Conservation (phyloP, 306 rosid genomes). For the Quercus mongolica region DNA sequence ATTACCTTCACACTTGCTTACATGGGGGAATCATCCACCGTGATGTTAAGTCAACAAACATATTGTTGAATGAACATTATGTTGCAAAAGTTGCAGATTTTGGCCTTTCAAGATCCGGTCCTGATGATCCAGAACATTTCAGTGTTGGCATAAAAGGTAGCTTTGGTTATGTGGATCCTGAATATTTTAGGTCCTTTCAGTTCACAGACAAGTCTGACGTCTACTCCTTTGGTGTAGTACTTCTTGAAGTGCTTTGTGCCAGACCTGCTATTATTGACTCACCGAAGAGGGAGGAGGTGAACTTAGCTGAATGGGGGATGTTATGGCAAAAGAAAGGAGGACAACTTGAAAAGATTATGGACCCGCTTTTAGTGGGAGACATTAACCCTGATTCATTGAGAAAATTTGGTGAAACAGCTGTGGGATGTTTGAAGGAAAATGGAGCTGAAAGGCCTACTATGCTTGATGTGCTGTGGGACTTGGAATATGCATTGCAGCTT, state of each 20-base stretch:
- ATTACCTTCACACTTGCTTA: constrained; percentile 53
- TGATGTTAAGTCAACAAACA: constrained; percentile 52
- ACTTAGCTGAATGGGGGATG: constrained; percentile 54
- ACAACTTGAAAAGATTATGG: constrained; percentile 29
- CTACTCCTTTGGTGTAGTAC: constrained; percentile 55
- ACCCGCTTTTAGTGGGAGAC: constrained; percentile 32
- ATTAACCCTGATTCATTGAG: constrained; percentile 36
- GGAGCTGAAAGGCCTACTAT: constrained; percentile 50
- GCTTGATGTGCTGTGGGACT: constrained; percentile 55
- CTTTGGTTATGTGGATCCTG: constrained; percentile 59
- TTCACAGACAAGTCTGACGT: constrained; percentile 59
- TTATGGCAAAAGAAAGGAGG: constrained; percentile 35
- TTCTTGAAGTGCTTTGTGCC: constrained; percentile 46
- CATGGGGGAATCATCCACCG: constrained; percentile 52
- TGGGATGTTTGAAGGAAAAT: constrained; percentile 38
- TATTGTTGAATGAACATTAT: constrained; percentile 44
- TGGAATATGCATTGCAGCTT: constrained; percentile 53
- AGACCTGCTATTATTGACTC: constrained; percentile 38
- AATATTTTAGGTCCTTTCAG: constrained; percentile 39
- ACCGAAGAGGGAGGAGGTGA: constrained; percentile 35
- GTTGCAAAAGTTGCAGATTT: constrained; percentile 59
- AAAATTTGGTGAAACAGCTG: constrained; percentile 31
- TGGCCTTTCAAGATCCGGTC: constrained; percentile 53
- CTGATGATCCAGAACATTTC: constrained; percentile 37
- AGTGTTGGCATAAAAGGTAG: constrained; percentile 46